Evolutionary conservation across 2,329 filamentous ascomycete species (phyloP).

Genomic region (Capronia coronata): DNA sequence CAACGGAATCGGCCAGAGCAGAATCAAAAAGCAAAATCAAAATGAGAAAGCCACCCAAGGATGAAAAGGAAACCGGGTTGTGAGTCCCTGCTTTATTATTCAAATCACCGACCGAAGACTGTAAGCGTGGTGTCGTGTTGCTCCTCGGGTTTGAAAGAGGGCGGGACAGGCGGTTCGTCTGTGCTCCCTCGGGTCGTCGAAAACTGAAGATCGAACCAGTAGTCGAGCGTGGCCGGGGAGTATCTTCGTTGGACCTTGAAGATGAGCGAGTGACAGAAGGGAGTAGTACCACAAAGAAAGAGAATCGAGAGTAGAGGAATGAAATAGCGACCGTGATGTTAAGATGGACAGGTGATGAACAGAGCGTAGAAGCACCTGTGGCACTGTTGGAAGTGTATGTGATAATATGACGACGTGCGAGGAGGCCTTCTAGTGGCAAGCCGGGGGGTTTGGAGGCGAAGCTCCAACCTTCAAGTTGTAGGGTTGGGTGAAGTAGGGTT

Average conservation of each 20-base stretch:
- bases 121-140: neutral
- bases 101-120: neutral
- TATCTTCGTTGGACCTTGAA: conserved; percentile 1
- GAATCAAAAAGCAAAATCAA: conserved; percentile 18
- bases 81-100: conserved; percentile 1
- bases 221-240: neutral
- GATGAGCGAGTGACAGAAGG: conserved; percentile 21
- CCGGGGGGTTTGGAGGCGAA: conserved; percentile 5
- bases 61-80: conserved; percentile 9
- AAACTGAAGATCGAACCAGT: conserved; percentile 2
- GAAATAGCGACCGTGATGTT: conserved; percentile 18
- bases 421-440: conserved; percentile 19
- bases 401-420: conserved; percentile 23
- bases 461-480: neutral
- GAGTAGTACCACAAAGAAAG: conserved; percentile 22
- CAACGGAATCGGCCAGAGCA: too few species aligned
- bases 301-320: conserved; percentile 6
- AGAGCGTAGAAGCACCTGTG: conserved; percentile 5
- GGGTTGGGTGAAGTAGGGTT: neutral
- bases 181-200: conserved; percentile 15
- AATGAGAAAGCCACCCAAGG: conserved; percentile 25
- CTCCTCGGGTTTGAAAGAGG: conserved; percentile 1
- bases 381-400: conserved; percentile 10
- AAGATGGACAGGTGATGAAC: conserved; percentile 12
- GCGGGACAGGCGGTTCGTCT: conserved; percentile 12